Evolutionary conservation across 2,329 filamentous ascomycete genomes (phyloP), one percentile per base, ranked within the genome.

Genomic region (Fusarium sp.): DNA sequence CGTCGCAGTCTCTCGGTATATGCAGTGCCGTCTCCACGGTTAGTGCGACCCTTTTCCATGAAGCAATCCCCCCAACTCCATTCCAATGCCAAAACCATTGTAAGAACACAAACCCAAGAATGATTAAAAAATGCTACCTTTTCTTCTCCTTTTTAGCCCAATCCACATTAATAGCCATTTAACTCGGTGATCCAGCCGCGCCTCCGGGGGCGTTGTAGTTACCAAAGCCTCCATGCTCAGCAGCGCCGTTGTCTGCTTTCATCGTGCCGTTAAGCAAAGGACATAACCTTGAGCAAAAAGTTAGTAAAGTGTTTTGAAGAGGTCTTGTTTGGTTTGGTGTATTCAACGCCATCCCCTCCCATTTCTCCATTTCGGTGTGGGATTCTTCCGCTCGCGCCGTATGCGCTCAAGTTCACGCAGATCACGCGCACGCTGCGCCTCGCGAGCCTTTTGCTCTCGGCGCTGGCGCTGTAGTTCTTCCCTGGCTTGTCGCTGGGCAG

Each of bases 251-350:
- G 71, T 87, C 85, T 38, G 83, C 81, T 69, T 91, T 91, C 83
- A 91, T 91, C 33, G 91, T 92, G 53, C 93, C 93, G 77, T 97
- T 97, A 66, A 97, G 89, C 78, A 96, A 84, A 47, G 93, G 93
- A 78, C 93, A 97, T 74, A 94, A 86, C 79, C 90, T 93, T 85
- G 53, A 56, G 42, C 15, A 57, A 67, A 20, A 62, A 56, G 72
- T 75, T 71, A 75, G 73, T 60, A 66, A 66, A 41, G 4, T 23
- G 44, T 37, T 66, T 61, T 30, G 15, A 46, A 62, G 16, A 56
- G 49, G 42, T 36, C 34, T 58, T 33, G 42, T 30, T 28, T 36
- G 30, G 30, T 65, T 54, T 55, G 47, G 50, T 51, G 33, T 52
- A 60, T 47, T 74, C 66, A 76, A 18, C 30, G 61, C 55, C 58